phyloP scores from a whole-genome alignment of 805 yeast species.

The Yamadazyma sp. region DNA sequence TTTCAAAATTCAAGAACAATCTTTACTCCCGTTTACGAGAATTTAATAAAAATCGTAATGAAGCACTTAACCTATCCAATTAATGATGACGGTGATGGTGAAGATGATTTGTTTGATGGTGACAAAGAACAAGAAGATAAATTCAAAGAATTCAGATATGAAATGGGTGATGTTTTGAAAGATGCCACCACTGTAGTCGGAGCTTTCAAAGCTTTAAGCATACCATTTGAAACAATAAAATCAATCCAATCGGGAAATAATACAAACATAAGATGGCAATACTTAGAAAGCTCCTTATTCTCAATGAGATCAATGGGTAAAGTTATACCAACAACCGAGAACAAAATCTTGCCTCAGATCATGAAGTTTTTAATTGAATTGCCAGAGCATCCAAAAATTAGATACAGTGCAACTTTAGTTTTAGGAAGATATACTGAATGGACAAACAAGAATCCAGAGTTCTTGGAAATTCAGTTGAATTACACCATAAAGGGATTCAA shows the following conservation, averaged over 20 bases:
- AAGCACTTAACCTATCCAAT: conserved; percentile 74
- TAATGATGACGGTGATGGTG: conserved; percentile 3
- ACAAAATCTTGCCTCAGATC: conserved; percentile 67
- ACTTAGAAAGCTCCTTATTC: conserved; percentile 85
- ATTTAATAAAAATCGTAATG: conserved; percentile 59
- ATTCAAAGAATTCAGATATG: conserved; percentile 90
- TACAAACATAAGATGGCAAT: conserved; percentile 60
- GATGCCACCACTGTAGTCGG: conserved; percentile 94
- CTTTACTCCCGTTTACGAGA: conserved; percentile 53
- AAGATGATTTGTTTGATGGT: conserved; percentile 48
- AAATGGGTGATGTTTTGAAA: conserved; percentile 96
- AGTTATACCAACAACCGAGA: conserved; percentile 70
- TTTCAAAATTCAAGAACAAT: conserved; percentile 50
- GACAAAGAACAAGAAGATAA: conserved; percentile 86
- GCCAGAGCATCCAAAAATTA: conserved; percentile 81
- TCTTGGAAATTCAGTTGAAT: conserved; percentile 74
- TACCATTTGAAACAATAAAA: conserved; percentile 66
- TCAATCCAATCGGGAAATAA: conserved; percentile 23
- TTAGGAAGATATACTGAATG: conserved; percentile 96
- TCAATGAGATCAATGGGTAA: conserved; percentile 92
- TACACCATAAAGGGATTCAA: conserved; percentile 79
- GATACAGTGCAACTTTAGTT: conserved; percentile 91
- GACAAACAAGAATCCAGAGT: conserved; percentile 85
- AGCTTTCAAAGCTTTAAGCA: conserved; percentile 59
- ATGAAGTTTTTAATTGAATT: conserved; percentile 64